Conservation (phyloP, 164 flowering plant genomes). For the Tetracentron sinense region DNA sequence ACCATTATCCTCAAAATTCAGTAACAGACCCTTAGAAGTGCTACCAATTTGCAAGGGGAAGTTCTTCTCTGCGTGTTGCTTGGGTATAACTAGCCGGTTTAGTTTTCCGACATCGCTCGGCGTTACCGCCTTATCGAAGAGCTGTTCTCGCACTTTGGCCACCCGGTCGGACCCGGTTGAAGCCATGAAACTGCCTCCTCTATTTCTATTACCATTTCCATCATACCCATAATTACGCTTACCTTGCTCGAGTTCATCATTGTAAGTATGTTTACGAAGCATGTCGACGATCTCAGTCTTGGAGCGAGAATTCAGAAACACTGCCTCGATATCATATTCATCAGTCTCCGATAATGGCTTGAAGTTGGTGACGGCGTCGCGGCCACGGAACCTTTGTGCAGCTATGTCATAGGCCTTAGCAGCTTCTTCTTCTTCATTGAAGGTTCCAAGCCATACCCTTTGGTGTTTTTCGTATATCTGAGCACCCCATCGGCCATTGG, state of each 20-base stretch:
- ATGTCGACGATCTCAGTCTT: conserved; percentile 87
- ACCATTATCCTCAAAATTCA: too few species aligned
- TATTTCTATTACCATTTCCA: conserved; percentile 4
- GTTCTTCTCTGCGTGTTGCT: too few species aligned
- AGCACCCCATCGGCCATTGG: too few species aligned
- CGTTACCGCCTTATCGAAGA: conserved; percentile 84
- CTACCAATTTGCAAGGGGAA: conserved; percentile 55
- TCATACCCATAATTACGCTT: conserved; percentile 24
- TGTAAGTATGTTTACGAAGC: conserved; percentile 83
- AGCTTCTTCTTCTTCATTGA: conserved; percentile 83
- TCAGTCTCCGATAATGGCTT: conserved; percentile 32
- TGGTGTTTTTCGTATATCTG: conserved; percentile 98
- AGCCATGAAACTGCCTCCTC: not conserved
- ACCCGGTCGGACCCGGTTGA: conserved; percentile 17
- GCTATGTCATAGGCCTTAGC: conserved; percentile 85
- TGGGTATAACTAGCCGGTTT: too few species aligned
- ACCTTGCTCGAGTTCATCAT: conserved; percentile 79
- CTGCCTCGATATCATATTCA: conserved; percentile 40
- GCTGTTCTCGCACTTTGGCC: conserved; percentile 37
- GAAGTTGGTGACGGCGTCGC: conserved; percentile 88
- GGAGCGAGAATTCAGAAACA: conserved; percentile 65
- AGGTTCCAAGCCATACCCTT: conserved; percentile 92
- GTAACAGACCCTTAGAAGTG: conserved; percentile 46
- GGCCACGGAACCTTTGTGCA: conserved; percentile 79
- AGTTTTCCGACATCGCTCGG: conserved; percentile 98